Base-by-base conservation (phyloP, 495 filamentous ascomycete species). In the Umbilicaria muhlenbergii region DNA sequence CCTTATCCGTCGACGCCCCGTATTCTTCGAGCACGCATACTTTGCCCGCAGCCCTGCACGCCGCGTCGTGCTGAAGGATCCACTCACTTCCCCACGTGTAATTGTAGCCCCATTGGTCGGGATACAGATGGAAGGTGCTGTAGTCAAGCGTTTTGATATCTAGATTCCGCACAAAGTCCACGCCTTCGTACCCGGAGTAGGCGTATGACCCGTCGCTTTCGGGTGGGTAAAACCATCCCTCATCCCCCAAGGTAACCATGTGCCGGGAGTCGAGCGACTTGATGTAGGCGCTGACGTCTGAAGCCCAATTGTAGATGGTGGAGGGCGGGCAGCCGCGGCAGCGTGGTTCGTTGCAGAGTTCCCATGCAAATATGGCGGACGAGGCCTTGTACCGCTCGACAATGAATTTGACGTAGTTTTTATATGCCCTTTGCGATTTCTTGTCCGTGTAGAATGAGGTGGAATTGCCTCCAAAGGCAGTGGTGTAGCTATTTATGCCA, bases 11-110 rank as follows among this genome's bases (percentile, higher is more conserved):
- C 2, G 58, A 64, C 24, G 69, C 52, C 45, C 76, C 77, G 48
- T 83, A 83, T 54, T 83, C 80, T 49, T 84, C 80, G 39, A 78
- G 67, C 16, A 83, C 62, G 35, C 80, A 79, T 0, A 80, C 78
- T 58, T 83, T 83, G 16, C 68, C 69, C 8, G 65, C 68, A 10
- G 65, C 67, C 32, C 59, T 58, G 43, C 74, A 76, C 1, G 71
- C 65, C 0, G 58, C 64, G 2, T 69, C 74, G 45, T 84, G 79
- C 39, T 78, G 67, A 3, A 57, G 58, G 45, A 83, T 67, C 78
- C 79, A 83, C 38, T 63, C 60, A 34, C 67, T 66, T 6, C 70
- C 71, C 64, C 68, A 73, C 42, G 52, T 50, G 42, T 60, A 44
- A 16, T 55, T 48, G 0, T 55, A 60, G 19, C 65, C 60, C 74